A percentile compares a stretch with the other conserved stretches of the same genome.
Evolutionary conservation across 768 basidiomycete genomes (phyloP).

Genomic region (Gautieria morchelliformis): DNA sequence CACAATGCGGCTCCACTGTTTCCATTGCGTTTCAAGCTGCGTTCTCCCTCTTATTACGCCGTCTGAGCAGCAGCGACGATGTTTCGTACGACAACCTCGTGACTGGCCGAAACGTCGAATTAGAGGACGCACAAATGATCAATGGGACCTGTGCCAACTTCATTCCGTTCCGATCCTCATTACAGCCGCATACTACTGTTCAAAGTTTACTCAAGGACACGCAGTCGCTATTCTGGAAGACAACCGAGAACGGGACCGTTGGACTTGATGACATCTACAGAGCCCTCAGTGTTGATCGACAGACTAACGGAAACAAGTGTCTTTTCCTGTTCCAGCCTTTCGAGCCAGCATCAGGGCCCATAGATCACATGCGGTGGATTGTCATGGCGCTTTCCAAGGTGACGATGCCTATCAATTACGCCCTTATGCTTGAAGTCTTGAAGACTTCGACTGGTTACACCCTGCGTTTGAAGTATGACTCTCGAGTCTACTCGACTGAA

Average conservation of each 20-base stretch:
- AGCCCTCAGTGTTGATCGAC: no score
- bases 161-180: conserved; percentile 5
- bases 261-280: conserved; percentile 21
- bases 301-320: no score
- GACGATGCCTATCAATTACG: no score
- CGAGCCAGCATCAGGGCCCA: no score
- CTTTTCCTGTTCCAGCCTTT: no score
- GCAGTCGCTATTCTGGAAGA: conserved; percentile 8
- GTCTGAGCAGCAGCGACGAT: not conserved
- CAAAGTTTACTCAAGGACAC: not conserved
- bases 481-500: no score
- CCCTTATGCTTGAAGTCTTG: no score
- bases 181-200: not conserved
- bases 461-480: no score
- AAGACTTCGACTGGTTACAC: no score
- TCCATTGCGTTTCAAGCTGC: conserved; percentile 8
- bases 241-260: conserved; percentile 6
- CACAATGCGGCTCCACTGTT: no score
- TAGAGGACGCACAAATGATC: conserved; percentile 8
- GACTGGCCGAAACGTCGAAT: conserved; percentile 5
- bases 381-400: no score
- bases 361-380: no score
- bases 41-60: conserved; percentile 1
- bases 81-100: conserved; percentile 8
- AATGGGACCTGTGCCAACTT: conserved; percentile 8